These are phyloP conservation scores for Eucalyptus cloeziana DNA, from an alignment of 345 rosid species.

Conservation along the genomic window DNA sequence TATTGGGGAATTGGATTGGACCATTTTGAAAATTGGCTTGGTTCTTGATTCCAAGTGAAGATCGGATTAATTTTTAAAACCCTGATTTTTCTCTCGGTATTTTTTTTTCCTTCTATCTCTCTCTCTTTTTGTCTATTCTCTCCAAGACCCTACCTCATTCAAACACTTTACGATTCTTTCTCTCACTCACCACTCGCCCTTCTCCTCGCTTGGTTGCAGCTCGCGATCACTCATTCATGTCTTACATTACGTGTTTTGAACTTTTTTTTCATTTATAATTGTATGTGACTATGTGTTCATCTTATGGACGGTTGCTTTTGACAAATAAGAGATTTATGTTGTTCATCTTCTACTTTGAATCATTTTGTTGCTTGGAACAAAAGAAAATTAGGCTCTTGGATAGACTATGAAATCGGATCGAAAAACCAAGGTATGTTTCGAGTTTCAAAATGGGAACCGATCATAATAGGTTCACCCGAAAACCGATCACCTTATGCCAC, in stretches of 20 bases:
- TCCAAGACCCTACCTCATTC: not conserved
- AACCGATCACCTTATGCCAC: rapidly evolving
- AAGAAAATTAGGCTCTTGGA: not conserved
- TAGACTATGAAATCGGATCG: rapidly evolving
- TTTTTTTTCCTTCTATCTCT: not conserved
- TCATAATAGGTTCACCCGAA: not conserved
- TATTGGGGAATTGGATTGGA: rapidly evolving
- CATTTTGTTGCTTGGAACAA: not conserved
- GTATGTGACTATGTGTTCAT: not conserved
- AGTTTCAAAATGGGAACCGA: not conserved
- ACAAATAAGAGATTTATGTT: rapidly evolving
- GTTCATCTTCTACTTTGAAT: rapidly evolving
- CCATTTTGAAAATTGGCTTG: not conserved
- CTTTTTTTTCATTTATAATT: not conserved
- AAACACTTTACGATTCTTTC: not conserved
- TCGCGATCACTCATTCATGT: too few species aligned
- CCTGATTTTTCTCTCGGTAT: rapidly evolving
- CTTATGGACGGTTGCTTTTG: not conserved
- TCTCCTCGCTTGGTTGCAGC: not conserved
- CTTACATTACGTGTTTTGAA: not conserved
- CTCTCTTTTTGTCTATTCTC: not conserved
- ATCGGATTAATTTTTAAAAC: too few species aligned
- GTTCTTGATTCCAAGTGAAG: not conserved
- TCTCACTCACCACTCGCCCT: not conserved
- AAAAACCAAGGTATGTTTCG: too few species aligned